Evolutionary conservation across 306 rosid species (phyloP).

Genomic region (cucumber (Cucumis sativus)): Cucumber_9930_V3 NC_026661.2:16523501-16524000

Average conservation of each 20-base stretch:
- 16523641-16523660: too few relatives aligned
- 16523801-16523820: slow-evolving; percentile 41
- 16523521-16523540: too few relatives aligned
- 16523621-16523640: too few relatives aligned
- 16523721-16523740: too few relatives aligned
- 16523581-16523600: too few relatives aligned
- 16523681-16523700: too few relatives aligned
- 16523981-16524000: not conserved
- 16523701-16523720: too few relatives aligned
- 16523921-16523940: not conserved
- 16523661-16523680: too few relatives aligned
- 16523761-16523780: slow-evolving; percentile 59
- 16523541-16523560: too few relatives aligned
- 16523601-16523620: too few relatives aligned
- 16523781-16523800: slow-evolving; percentile 84
- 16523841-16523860: not conserved
- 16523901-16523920: not conserved
- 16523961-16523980: not conserved
- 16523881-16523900: not conserved
- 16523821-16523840: not conserved
- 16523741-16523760: slow-evolving; percentile 39
- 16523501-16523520: too few relatives aligned
- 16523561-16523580: too few relatives aligned
- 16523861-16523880: not conserved
- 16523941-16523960: not conserved